phyloP scores from a whole-genome alignment of 148 eudicot species.

The Heliosperma pusillum region DNA sequence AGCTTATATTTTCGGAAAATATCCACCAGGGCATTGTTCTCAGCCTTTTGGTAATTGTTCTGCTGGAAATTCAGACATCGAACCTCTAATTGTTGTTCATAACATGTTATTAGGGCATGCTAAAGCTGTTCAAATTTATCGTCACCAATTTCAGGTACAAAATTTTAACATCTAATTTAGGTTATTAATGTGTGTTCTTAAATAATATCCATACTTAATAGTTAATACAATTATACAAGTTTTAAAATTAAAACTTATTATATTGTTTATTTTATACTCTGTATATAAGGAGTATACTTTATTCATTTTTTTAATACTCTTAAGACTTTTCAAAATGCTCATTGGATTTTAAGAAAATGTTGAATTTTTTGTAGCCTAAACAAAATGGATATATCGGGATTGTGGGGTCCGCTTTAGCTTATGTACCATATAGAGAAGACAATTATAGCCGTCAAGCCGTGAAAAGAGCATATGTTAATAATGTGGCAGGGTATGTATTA shows the following conservation, averaged over 20 bases:
- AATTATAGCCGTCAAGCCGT: conserved; percentile 48
- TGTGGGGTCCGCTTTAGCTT: conserved; percentile 34
- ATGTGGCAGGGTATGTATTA: conserved; percentile 44
- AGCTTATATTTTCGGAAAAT: conserved; percentile 41
- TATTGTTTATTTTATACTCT: too few relatives aligned
- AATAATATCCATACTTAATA: too few relatives aligned
- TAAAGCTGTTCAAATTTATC: conserved; percentile 56
- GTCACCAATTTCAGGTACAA: conserved; percentile 42
- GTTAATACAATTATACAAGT: too few relatives aligned
- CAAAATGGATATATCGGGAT: conserved; percentile 58
- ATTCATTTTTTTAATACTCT: too few relatives aligned
- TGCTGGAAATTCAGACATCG: conserved; percentile 57
- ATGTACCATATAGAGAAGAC: conserved; percentile 41
- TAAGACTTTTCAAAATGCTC: too few relatives aligned
- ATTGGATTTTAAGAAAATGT: too few relatives aligned
- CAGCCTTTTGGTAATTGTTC: conserved; percentile 48
- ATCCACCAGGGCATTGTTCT: conserved; percentile 77
- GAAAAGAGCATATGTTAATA: conserved; percentile 48
- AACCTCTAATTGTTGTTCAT: conserved; percentile 62
- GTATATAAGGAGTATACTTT: too few relatives aligned
- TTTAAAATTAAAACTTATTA: too few relatives aligned
- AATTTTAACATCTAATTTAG: too few relatives aligned
- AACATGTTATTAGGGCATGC: conserved; percentile 69
- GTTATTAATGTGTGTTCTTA: too few relatives aligned
- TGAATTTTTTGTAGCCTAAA: conserved; percentile 34